These are phyloP conservation scores for Biscogniauxia sp. DNA, from an alignment of 2,329 filamentous ascomycete species.

Conservation along the genomic window DNA sequence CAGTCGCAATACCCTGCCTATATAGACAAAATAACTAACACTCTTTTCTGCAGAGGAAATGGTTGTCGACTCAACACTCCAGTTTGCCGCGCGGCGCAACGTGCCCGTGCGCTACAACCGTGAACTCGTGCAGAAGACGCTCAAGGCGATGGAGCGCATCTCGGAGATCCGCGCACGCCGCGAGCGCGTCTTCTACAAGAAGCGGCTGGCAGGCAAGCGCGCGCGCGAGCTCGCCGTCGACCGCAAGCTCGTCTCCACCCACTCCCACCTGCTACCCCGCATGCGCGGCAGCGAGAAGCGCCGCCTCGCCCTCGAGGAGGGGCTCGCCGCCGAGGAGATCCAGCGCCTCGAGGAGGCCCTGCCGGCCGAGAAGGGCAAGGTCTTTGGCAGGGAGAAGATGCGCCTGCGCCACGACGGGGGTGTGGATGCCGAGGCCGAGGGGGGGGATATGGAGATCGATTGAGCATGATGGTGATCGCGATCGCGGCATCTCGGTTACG, in stretches of 20 bases:
- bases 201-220: constrained; percentile 87
- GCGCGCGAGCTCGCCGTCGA: constrained; percentile 76
- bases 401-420: constrained; percentile 40
- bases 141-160: constrained; percentile 89
- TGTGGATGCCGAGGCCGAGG: constrained; percentile 36
- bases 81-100: constrained; percentile 91
- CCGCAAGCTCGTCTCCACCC: constrained; percentile 84
- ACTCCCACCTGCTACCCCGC: constrained; percentile 85
- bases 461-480: too few species aligned
- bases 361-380: constrained; percentile 31
- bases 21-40: too few species aligned
- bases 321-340: constrained; percentile 33
- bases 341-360: constrained; percentile 33
- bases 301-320: constrained; percentile 44
- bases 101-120: constrained; percentile 94
- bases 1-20: too few species aligned
- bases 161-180: constrained; percentile 69
- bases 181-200: constrained; percentile 91
- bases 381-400: constrained; percentile 41
- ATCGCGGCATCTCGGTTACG: not conserved
- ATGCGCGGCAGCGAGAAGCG: constrained; percentile 63
- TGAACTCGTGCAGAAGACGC: constrained; percentile 80
- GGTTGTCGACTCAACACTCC: constrained; percentile 91
- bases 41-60: constrained; percentile 48
- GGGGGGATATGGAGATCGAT: constrained; percentile 42